Base-by-base conservation (phyloP, 2,329 filamentous ascomycete genomes). In the Hypoxylon rubiginosum region DNA sequence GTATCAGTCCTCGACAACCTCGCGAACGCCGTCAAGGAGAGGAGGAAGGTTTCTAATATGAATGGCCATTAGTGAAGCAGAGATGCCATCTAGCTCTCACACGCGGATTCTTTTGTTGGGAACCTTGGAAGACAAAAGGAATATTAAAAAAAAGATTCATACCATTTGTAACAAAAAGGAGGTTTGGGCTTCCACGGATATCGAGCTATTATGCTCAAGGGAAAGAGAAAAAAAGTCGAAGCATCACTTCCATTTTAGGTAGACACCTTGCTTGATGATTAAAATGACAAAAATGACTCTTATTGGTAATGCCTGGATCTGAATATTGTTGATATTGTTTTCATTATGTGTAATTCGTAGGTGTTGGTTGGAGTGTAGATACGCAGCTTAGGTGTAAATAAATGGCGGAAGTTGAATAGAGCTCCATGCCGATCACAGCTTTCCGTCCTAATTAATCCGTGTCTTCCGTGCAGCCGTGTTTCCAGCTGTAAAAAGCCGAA, bases 1-100 rank as follows among this genome's bases (percentile, higher is more conserved):
- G 90, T 94, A 73, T 82, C 83, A 0, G 91, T 95, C 1, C 88
- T 98, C 10, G 91, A 91, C 71, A 84, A 85, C 54, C 87, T 99
- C 48, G 95, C 95, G 17, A 86, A 90, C 57, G 92, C 94, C 28
- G 93, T 97, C 58, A 90, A 90, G 77, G 87, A 91, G 78, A 87
- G 93, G 74, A 87, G 92, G 78, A 86, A 84, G 64, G 70, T 82
- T 3, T 67, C 75, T 5, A 62, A 71, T 56, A 62, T 72, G 30
- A 79, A 80, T 53, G 75, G 74, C 61, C 70, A 58, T 64, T 62
- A 66, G 6, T 62, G 32, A 62, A 53, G 11, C 52, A 45, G 46
- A 30, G 13, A 19, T 26, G n/a, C 10, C 39, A 5, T 4, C 17
- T 9, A 21, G 24, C 34, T 36, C 39, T 24, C 34, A 36, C 11